Base-by-base conservation (phyloP, 306 rosid genomes). In the Pterocarpus santalinus region DNA sequence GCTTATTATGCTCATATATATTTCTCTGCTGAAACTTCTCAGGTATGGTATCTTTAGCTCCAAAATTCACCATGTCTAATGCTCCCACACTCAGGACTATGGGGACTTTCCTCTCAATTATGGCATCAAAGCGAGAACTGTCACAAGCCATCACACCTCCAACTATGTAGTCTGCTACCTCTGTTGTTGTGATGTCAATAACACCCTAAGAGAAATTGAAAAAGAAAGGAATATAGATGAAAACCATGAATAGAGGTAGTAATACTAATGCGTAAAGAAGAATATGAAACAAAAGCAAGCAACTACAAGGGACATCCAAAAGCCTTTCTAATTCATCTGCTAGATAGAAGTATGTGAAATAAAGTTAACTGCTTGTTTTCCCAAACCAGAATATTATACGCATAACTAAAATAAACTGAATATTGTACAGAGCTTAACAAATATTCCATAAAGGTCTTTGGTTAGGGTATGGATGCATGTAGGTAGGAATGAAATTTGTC, bases 71-170 rank as follows among this genome's bases (percentile, higher is more conserved):
- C 97, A 91, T 89, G 89, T 95, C 98, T 75, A 95, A 83, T 56
- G 98, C 97, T 79, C 98, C 98, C 17, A 91, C 91, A 38, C 97
- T 92, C 38, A 92, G 79, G 69, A 91, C 97, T 62, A 95, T 73
- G 62, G 95, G 97, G 17, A 95, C 67, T 86, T 71, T 86, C 89
- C 90, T 89, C 83, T 88, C 97, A 80, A 88, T 80, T 41, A 88
- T 81, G 70, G 89, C 90, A 89, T 95, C 95, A 75, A 95, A 95
- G 79, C 92, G 95, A 69, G 92, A 86, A 76, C 80, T 76, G 55
- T 91, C 93, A 52, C 98, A 92, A 75, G 98, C 97, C 98, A 95
- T 92, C 80, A 85, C 95, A 38, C 98, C 97, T 74, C 97, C 93
- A 79, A 90, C 92, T 58, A 92, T 81, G 82, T 85, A 79, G 82